Evolutionary conservation across 129 eudicot genomes (phyloP).

Genomic region (Silybum marianum): DNA sequence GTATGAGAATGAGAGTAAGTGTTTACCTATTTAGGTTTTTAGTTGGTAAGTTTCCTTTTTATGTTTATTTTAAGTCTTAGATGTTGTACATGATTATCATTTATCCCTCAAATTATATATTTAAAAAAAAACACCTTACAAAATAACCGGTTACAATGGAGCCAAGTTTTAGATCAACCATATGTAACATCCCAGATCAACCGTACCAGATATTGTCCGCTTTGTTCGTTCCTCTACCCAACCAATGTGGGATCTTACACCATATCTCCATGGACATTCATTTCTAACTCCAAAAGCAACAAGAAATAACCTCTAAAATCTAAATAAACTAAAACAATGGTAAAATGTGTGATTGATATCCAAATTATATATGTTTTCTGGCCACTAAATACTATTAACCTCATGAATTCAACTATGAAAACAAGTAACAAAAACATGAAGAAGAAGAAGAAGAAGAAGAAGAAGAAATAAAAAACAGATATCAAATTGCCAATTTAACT

Average conservation of each 20-base stretch:
- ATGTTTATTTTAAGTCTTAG: too few relatives aligned
- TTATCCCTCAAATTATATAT: too few relatives aligned
- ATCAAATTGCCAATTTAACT: conserved; percentile 12
- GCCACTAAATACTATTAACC: background rate
- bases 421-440: background rate
- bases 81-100: too few relatives aligned
- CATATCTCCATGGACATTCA: background rate
- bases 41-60: too few relatives aligned
- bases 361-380: background rate
- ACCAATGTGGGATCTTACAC: background rate
- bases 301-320: background rate
- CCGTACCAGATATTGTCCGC: too few relatives aligned
- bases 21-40: too few relatives aligned
- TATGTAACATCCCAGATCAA: too few relatives aligned
- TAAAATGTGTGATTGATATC: background rate
- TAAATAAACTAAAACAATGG: background rate
- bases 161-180: too few relatives aligned
- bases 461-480: background rate
- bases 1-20: too few relatives aligned
- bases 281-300: background rate
- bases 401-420: background rate
- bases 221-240: too few relatives aligned
- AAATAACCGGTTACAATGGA: too few relatives aligned
- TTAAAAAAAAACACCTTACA: too few relatives aligned
- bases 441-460: background rate